Percentiles rank a stretch among this genome's conserved stretches.
Evolutionary conservation across 1,284 basidiomycete genomes (phyloP).

Genomic region (Malassezia psittaci): DNA sequence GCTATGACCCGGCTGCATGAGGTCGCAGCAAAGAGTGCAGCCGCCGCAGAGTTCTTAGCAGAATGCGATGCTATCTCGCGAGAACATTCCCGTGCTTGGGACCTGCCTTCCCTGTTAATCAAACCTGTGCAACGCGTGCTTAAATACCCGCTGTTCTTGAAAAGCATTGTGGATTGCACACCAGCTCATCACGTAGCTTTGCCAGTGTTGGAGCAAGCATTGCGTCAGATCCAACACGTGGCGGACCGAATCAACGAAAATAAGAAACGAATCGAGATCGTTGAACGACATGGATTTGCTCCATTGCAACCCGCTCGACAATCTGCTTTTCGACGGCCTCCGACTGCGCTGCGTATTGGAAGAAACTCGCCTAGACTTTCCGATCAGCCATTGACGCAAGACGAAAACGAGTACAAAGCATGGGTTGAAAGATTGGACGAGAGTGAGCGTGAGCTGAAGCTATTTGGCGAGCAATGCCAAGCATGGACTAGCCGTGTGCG

Average conservation of each 20-base stretch:
- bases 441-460: conserved; percentile 19
- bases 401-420: conserved; percentile 21
- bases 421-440: conserved; percentile 21
- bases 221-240: conserved; percentile 62
- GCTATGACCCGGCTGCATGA: conserved; percentile 57
- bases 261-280: conserved; percentile 68
- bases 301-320: background rate
- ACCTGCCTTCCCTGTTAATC: conserved; percentile 79
- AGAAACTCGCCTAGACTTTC: conserved; percentile 29
- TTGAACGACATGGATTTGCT: conserved; percentile 27
- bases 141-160: conserved; percentile 78
- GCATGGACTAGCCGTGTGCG: conserved; percentile 25
- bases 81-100: conserved; percentile 64
- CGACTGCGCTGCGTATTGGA: conserved; percentile 26
- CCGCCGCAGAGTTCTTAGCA: conserved; percentile 38
- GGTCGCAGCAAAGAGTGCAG: conserved; percentile 23
- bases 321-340: conserved; percentile 19
- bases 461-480: conserved; percentile 22
- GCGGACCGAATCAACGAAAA: conserved; percentile 78
- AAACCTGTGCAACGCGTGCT: conserved; percentile 50
- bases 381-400: conserved; percentile 19
- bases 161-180: conserved; percentile 59
- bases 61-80: conserved; percentile 47
- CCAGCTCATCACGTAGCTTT: conserved; percentile 66
- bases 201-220: conserved; percentile 58